Evolutionary conservation across 176 grass and related monocot genomes (phyloP).

Genomic region (Paspalum notatum): DNA sequence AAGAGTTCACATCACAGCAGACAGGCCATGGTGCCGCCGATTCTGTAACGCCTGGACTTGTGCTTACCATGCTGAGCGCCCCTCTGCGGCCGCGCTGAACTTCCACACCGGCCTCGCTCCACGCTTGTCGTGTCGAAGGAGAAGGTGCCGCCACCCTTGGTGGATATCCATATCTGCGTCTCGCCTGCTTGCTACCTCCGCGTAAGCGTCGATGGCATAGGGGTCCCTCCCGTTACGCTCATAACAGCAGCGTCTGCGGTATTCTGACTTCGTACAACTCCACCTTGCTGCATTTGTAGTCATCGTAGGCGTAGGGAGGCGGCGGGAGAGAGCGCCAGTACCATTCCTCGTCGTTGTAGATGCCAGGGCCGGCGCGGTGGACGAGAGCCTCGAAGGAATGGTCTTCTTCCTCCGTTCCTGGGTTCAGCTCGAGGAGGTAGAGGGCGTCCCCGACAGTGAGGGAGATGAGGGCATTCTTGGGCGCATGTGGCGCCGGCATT

Average conservation of each 20-base stretch:
- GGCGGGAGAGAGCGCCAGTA: background rate
- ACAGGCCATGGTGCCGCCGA: background rate
- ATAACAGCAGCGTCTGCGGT: background rate
- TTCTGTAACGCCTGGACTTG: slow-evolving; percentile 18
- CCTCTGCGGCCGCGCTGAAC: background rate
- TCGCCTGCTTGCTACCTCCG: background rate
- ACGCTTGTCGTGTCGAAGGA: background rate
- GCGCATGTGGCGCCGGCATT: background rate
- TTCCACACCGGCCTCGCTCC: slow-evolving; percentile 1
- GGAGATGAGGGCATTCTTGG: background rate
- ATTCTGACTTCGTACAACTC: background rate
- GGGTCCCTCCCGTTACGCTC: background rate
- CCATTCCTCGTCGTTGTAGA: background rate
- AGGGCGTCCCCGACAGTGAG: background rate
- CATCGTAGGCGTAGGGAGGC: background rate
- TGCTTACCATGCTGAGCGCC: slow-evolving; percentile 11
- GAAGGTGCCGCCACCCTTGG: background rate
- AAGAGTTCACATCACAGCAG: background rate
- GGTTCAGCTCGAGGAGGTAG: background rate
- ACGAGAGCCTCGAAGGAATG: slow-evolving; percentile 6
- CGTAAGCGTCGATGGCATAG: background rate
- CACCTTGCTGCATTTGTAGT: background rate
- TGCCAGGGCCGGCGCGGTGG: background rate
- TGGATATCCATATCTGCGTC: slow-evolving; percentile 8
- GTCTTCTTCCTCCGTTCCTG: background rate